These are phyloP conservation scores for Tolypocladium capitatum DNA, from an alignment of 2,329 filamentous ascomycete species.

Conservation along the genomic window DNA sequence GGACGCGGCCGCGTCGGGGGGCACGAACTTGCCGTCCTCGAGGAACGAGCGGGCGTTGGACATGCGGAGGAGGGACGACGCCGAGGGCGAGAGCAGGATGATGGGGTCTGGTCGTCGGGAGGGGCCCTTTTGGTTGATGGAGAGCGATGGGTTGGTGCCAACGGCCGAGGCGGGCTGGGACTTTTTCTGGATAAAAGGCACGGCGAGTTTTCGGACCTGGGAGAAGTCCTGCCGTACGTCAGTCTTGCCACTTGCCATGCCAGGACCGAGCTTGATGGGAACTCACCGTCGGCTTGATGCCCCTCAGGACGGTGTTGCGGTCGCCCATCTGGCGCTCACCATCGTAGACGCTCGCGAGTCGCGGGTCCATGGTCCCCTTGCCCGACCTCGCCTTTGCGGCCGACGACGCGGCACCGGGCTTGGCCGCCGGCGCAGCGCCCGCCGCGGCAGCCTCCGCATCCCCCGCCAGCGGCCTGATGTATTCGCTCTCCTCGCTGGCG, in stretches of 20 bases:
- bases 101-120: constrained; percentile 61
- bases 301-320: constrained; percentile 74
- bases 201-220: constrained; percentile 75
- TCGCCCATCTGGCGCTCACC: constrained; percentile 87
- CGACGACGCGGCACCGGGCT: constrained; percentile 25
- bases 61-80: constrained; percentile 87
- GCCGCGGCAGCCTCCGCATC: constrained; percentile 35
- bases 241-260: neutral
- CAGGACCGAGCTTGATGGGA: neutral
- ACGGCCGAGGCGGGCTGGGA: constrained; percentile 26
- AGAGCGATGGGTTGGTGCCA: constrained; percentile 30
- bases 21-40: constrained; percentile 67
- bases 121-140: constrained; percentile 39
- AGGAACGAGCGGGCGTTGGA: constrained; percentile 94
- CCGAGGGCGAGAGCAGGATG: constrained; percentile 91
- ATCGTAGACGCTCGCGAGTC: constrained; percentile 78
- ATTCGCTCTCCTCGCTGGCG: constrained; percentile 79
- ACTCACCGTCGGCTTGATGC: constrained; percentile 75
- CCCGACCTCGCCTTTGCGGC: constrained; percentile 38
- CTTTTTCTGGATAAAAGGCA: constrained; percentile 58
- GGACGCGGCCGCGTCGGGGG: constrained; percentile 55
- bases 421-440: constrained; percentile 23
- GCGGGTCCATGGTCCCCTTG: constrained; percentile 61
- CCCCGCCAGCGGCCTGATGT: constrained; percentile 71
- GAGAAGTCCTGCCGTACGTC: constrained; percentile 66